These are phyloP conservation scores for Leccinum longicurvipes DNA, from an alignment of 768 basidiomycete species.

Conservation along the genomic window DNA sequence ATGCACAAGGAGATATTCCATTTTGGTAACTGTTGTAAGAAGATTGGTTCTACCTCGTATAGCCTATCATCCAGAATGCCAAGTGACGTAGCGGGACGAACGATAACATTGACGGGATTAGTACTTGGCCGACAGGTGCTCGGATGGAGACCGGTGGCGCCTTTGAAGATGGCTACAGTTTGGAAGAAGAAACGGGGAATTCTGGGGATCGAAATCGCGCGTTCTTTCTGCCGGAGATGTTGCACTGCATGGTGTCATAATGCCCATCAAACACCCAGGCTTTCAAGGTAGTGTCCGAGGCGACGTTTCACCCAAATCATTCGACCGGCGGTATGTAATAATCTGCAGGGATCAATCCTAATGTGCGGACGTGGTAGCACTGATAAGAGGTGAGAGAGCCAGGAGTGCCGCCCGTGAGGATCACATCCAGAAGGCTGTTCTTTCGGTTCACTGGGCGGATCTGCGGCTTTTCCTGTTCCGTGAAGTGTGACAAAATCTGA, in stretches of 20 bases:
- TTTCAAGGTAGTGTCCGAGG: neutral
- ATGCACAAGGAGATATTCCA: neutral
- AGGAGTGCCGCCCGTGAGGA: neutral
- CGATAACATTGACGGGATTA: neutral
- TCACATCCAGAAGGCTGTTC: neutral
- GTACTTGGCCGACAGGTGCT: neutral
- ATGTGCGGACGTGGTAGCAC: neutral
- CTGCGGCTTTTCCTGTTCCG: too few relatives aligned
- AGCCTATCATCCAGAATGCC: conserved; percentile 5
- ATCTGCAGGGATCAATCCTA: neutral
- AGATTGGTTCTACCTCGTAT: neutral
- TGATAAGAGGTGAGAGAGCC: neutral
- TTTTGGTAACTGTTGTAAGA: neutral
- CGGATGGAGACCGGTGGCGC: conserved; percentile 10
- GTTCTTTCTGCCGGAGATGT: neutral
- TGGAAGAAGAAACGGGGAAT: neutral
- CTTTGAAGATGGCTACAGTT: neutral
- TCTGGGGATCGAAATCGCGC: neutral
- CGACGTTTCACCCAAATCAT: neutral
- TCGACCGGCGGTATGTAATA: neutral
- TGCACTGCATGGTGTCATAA: neutral
- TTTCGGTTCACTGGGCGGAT: neutral
- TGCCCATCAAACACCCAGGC: neutral
- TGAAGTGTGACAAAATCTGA: too few relatives aligned
- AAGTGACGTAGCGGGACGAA: neutral